Conservation (phyloP, 257 asterid species). For the Lavandula angustifolia region DNA sequence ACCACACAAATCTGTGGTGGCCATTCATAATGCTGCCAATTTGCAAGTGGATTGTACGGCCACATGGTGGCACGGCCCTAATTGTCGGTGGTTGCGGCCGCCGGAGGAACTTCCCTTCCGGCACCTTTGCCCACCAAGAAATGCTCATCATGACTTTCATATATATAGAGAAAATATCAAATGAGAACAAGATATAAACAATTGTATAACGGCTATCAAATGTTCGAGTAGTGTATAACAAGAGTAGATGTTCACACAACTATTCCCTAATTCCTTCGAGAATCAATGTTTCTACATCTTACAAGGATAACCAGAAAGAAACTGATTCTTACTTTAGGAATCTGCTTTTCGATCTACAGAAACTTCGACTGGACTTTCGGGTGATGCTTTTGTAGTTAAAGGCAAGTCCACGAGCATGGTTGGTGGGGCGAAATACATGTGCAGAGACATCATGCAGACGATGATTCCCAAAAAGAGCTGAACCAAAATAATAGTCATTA, state of each 20-base stretch:
- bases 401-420: conserved; percentile 78
- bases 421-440: conserved; percentile 95
- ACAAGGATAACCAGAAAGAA: conserved; percentile 3
- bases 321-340: conserved; percentile 40
- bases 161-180: no score
- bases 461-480: conserved; percentile 91
- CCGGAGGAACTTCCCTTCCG: not conserved
- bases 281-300: conserved; percentile 32
- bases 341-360: conserved; percentile 64
- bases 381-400: conserved; percentile 50
- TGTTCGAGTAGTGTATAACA: conserved; percentile 16
- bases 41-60: conserved; percentile 1
- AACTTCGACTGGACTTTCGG: conserved; percentile 54
- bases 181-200: not conserved
- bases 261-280: conserved; percentile 13
- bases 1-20: conserved; percentile 28
- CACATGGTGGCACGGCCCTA: conserved; percentile 17
- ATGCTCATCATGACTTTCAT: no score
- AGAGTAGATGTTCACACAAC: conserved; percentile 27
- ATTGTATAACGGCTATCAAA: conserved; percentile 11
- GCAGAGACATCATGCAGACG: conserved; percentile 95
- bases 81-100: conserved; percentile 20
- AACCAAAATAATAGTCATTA: conserved; percentile 25
- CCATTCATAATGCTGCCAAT: conserved; percentile 23
- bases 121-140: not conserved